Evolutionary conservation across 2,329 filamentous ascomycete genomes (phyloP).

Genomic region (Arachnomyces sp.): DNA sequence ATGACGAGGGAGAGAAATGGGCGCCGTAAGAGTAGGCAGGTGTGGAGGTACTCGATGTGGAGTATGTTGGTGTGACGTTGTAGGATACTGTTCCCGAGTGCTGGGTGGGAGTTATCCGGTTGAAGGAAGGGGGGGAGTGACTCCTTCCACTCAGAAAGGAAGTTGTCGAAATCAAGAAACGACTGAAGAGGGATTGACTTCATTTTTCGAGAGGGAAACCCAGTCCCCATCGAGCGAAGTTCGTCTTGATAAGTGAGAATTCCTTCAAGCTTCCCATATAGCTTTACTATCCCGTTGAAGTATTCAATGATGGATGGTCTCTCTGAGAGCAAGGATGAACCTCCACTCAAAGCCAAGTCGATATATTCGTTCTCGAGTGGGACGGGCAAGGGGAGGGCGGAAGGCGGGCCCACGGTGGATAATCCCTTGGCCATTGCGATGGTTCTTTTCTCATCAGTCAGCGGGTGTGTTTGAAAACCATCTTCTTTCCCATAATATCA

Average conservation of each 20-base stretch:
- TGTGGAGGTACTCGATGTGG: slow-evolving; percentile 18
- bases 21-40: slow-evolving; percentile 16
- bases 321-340: slow-evolving; percentile 7
- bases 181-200: slow-evolving; percentile 13
- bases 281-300: slow-evolving; percentile 14
- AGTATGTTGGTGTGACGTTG: slow-evolving; percentile 18
- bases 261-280: slow-evolving; percentile 18
- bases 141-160: slow-evolving; percentile 17
- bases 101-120: not conserved
- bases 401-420: slow-evolving; percentile 11
- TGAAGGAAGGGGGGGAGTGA: slow-evolving; percentile 17
- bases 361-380: slow-evolving; percentile 20
- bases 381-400: slow-evolving; percentile 16
- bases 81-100: slow-evolving; percentile 13
- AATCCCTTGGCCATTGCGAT: slow-evolving; percentile 17
- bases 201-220: slow-evolving; percentile 16
- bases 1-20: slow-evolving; percentile 11
- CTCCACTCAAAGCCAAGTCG: slow-evolving; percentile 14
- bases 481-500: not conserved
- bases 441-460: slow-evolving; percentile 8
- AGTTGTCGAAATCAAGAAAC: slow-evolving; percentile 14
- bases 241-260: slow-evolving; percentile 17
- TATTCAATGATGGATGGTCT: slow-evolving; percentile 20
- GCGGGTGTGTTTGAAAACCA: not conserved
- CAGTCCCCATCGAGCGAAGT: slow-evolving; percentile 9